A percentile compares a stretch with the other conserved stretches of the same genome.
Evolutionary conservation across 2,329 filamentous ascomycete species (phyloP).

Genomic region (Neonectria punicea): DNA sequence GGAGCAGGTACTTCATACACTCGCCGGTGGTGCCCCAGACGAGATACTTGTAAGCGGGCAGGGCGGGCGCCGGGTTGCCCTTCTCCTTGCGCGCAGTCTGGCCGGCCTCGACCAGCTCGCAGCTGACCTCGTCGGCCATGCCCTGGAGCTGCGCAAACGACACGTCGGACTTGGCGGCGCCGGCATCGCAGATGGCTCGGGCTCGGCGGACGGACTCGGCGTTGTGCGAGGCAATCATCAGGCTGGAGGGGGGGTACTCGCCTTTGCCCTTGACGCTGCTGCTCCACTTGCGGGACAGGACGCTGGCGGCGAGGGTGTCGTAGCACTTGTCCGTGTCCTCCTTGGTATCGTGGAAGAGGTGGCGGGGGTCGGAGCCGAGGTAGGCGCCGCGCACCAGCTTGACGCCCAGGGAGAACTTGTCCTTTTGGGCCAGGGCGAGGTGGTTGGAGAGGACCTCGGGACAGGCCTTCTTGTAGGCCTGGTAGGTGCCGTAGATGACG

Average conservation of each 20-base stretch:
- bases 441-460: slow-evolving; percentile 68
- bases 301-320: slow-evolving; percentile 73
- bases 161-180: slow-evolving; percentile 52
- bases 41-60: slow-evolving; percentile 77
- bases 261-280: slow-evolving; percentile 48
- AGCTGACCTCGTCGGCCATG: slow-evolving; percentile 94
- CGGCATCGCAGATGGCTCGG: slow-evolving; percentile 60
- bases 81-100: slow-evolving; percentile 42
- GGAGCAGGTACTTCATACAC: slow-evolving; percentile 85
- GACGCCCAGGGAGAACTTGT: slow-evolving; percentile 74
- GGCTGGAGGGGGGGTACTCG: slow-evolving; percentile 65
- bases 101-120: slow-evolving; percentile 61
- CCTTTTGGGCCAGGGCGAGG: slow-evolving; percentile 66
- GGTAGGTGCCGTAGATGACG: slow-evolving; percentile 83
- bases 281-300: slow-evolving; percentile 68
- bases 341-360: slow-evolving; percentile 78
- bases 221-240: slow-evolving; percentile 89
- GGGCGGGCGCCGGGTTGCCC: slow-evolving; percentile 43
- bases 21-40: slow-evolving; percentile 79
- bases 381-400: slow-evolving; percentile 84
- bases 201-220: slow-evolving; percentile 72
- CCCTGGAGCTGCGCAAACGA: slow-evolving; percentile 81
- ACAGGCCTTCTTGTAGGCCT: slow-evolving; percentile 77
- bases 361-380: slow-evolving; percentile 73
- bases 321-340: slow-evolving; percentile 77